Evolutionary conservation across 208 protist species (phyloP).

Genomic region (Trypanosoma brucei): DNA sequence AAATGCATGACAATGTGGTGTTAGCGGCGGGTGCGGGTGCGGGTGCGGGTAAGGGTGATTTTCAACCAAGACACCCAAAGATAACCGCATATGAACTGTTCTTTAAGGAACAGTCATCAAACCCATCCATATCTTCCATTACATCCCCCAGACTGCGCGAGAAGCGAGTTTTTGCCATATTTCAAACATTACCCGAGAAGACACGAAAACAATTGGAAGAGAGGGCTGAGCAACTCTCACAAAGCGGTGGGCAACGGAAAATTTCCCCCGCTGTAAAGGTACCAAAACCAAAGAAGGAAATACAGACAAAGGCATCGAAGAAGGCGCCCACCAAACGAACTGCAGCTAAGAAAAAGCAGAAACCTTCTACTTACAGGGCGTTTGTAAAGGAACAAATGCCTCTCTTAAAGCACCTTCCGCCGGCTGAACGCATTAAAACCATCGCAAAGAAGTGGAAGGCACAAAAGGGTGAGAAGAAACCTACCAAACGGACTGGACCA

Average conservation of each 20-base stretch:
- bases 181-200: slow-evolving; percentile 53
- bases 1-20: not conserved
- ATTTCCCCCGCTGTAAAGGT: not conserved
- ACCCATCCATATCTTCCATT: slow-evolving; percentile 45
- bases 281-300: not conserved
- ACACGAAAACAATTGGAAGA: slow-evolving; percentile 43
- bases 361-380: slow-evolving; percentile 33
- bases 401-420: slow-evolving; percentile 31
- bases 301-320: not conserved
- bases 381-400: slow-evolving; percentile 81
- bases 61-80: not conserved
- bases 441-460: slow-evolving; percentile 52
- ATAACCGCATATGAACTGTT: slow-evolving; percentile 63
- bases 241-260: not conserved
- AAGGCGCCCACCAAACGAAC: not conserved
- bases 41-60: not conserved
- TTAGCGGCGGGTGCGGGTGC: not conserved
- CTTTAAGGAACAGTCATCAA: slow-evolving; percentile 44
- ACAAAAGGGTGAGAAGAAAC: slow-evolving; percentile 25
- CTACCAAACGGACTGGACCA: not conserved
- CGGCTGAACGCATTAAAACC: slow-evolving; percentile 49
- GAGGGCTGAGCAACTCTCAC: slow-evolving; percentile 5
- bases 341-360: not conserved
- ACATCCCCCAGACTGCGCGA: slow-evolving; percentile 45
- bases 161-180: slow-evolving; percentile 55